Evolutionary conservation across 2,329 filamentous ascomycete species (phyloP).

Genomic region (Pseudogymnoascus sp.): DNA sequence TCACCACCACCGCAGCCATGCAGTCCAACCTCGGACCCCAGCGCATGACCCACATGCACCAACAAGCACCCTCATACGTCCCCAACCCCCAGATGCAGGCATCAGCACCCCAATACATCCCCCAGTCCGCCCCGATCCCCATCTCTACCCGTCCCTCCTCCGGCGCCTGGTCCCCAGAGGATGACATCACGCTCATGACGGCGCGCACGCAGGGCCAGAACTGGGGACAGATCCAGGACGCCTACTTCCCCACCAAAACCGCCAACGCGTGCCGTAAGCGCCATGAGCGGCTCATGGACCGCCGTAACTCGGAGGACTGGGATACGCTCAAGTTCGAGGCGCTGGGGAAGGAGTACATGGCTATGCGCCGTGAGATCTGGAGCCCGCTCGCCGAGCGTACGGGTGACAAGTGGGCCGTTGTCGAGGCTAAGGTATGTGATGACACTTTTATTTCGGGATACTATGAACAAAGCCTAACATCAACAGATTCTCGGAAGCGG

Average conservation of each 20-base stretch:
- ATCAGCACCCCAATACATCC: not conserved
- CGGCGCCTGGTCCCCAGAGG: conserved; percentile 62
- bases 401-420: conserved; percentile 75
- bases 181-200: conserved; percentile 64
- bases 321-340: conserved; percentile 65
- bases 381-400: conserved; percentile 58
- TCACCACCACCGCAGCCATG: conserved; percentile 18
- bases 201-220: conserved; percentile 69
- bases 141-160: conserved; percentile 42
- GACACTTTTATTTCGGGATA: not conserved
- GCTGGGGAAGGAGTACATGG: conserved; percentile 71
- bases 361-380: conserved; percentile 75
- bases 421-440: conserved; percentile 49
- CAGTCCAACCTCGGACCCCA: conserved; percentile 10
- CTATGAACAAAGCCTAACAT: conserved; percentile 9
- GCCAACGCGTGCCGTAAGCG: conserved; percentile 82
- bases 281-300: conserved; percentile 76
- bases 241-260: conserved; percentile 69
- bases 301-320: conserved; percentile 53
- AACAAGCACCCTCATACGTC: conserved; percentile 6
- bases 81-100: conserved; percentile 15
- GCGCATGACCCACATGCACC: conserved; percentile 13
- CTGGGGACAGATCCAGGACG: conserved; percentile 71
- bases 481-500: conserved; percentile 73
- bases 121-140: conserved; percentile 11